Conservation (phyloP, 352 stramenopile species). For the Chrysophaeum taylorii region DNA sequence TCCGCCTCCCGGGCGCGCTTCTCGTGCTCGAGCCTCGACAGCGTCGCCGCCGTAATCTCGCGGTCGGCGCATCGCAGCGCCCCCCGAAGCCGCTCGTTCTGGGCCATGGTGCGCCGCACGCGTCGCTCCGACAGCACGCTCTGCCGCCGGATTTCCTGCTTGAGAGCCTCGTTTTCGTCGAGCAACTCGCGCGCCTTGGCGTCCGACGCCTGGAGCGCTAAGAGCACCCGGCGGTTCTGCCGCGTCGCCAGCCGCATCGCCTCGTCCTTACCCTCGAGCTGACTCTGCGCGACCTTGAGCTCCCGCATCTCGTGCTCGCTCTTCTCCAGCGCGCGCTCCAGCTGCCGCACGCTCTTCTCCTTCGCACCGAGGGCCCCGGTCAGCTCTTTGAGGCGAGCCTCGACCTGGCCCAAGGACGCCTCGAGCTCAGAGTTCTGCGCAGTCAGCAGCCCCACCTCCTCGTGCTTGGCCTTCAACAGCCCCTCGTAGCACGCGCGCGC, state of each 20-base stretch:
- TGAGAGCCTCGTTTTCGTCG: background rate
- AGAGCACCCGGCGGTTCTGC: background rate
- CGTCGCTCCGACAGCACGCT: background rate
- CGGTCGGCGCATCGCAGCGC: background rate
- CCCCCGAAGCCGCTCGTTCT: constrained; percentile 10
- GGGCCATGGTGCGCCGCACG: background rate
- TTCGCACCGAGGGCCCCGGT: no score
- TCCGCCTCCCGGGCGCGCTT: background rate
- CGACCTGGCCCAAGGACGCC: no score
- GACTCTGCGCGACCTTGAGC: background rate
- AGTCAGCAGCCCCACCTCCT: no score
- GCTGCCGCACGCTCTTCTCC: no score
- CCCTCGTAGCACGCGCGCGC: no score
- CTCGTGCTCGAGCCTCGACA: background rate
- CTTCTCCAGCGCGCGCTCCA: background rate
- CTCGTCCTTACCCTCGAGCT: constrained; percentile 5
- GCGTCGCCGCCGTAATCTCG: background rate
- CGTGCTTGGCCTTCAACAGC: no score
- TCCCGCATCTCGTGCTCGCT: background rate
- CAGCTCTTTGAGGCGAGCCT: no score
- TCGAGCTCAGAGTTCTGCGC: no score
- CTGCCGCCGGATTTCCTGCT: background rate
- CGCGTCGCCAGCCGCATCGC: background rate
- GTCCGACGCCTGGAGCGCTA: background rate
- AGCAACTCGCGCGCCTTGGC: background rate